Evolutionary conservation across 306 rosid genomes (phyloP).

Genomic region (Cucumis cinereus): DNA sequence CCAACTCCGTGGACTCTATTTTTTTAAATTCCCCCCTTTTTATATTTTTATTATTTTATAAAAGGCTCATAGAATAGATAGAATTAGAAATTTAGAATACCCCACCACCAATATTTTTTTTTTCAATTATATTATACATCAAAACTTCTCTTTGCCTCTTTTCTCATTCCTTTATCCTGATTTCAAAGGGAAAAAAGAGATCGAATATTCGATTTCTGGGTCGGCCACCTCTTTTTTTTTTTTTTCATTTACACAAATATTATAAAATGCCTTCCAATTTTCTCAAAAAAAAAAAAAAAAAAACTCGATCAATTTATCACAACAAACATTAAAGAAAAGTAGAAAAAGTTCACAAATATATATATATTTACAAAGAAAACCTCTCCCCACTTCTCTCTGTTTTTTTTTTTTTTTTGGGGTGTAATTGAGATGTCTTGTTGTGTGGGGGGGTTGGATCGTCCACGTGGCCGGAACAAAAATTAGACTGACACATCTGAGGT

Average conservation of each 20-base stretch:
- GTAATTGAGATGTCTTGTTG: background rate
- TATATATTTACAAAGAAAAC: slow-evolving; percentile 3
- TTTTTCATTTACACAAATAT: background rate
- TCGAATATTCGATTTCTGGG: background rate
- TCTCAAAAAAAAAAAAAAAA: background rate
- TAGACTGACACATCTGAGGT: slow-evolving; percentile 25
- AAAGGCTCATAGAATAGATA: background rate
- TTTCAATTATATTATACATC: background rate
- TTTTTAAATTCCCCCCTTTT: background rate
- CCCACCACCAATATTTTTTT: background rate
- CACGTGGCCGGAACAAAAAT: slow-evolving; percentile 10
- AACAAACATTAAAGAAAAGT: background rate
- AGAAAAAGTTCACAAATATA: background rate
- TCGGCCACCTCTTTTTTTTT: background rate
- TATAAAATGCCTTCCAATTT: background rate
- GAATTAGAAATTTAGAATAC: too few relatives aligned
- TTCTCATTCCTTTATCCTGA: background rate
- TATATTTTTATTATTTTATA: background rate
- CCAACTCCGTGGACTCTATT: background rate
- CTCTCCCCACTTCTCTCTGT: background rate
- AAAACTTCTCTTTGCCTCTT: background rate
- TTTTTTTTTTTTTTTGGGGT: background rate
- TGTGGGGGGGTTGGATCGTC: slow-evolving; percentile 6
- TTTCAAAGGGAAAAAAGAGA: background rate
- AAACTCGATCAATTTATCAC: background rate